Base-by-base conservation (phyloP, 768 basidiomycete species). In the Pulveroboletus ravenelii region DNA sequence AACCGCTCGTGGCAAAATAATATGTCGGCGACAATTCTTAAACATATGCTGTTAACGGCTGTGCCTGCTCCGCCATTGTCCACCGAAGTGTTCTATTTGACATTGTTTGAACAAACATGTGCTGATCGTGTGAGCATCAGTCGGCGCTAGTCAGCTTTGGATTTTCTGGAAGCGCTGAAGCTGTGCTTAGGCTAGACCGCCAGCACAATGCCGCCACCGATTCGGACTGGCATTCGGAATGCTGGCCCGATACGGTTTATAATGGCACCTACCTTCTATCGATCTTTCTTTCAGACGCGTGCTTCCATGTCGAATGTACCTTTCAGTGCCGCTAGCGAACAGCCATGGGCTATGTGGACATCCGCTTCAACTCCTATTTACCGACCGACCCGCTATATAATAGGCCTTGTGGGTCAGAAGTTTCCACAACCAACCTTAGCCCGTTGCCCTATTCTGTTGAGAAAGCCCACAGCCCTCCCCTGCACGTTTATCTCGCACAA, bases 221-320 rank as follows among this genome's bases (percentile, higher is more conserved):
- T n/a, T 23, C 23, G 23, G 23, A 23, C n/a, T n/a, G n/a, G n/a
- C n/a, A n/a, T n/a, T n/a, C 23, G 5, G 5, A 23, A 23, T 23
- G 5, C 23, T 23, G 23, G 23, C 23, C 15, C 37, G 37, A 3
- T 15, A n/a, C 7, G 3, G 18, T 18, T 10, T 14, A 15, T 38
- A n/a, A 15, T 15, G 6, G 5, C 14, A 14, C 39, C 40, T 13
- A 14, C 36, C 51, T 52, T 47, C 45, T 45, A 57, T 46, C 40
- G 50, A 43, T 25, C 25, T 29, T 45, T 48, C 54, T 29, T 45
- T 45, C 3, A 34, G 10, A 32, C 36, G 4, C 43, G 25, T 17
- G 9, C 6, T n/a, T 23, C 30, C 10, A 6, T 12, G 34, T 31
- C 30, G 30, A 31, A 12, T 10, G 10, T 12, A 12, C 10, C 2